phyloP scores from a whole-genome alignment of 345 rosid genomes.

The Litchi chinensis region DNA sequence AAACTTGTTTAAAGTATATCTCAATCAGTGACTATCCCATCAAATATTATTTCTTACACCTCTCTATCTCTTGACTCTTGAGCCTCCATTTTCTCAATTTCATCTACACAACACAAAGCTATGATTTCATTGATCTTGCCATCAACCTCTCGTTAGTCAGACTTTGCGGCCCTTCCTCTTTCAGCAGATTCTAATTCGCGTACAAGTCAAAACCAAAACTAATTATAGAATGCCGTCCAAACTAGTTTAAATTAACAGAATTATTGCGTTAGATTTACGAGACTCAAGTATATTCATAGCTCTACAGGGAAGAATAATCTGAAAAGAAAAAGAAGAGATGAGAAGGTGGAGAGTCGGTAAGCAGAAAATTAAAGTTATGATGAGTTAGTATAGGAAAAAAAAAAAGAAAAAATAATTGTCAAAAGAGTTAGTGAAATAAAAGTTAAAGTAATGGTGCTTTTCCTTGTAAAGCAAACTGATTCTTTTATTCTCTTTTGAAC shows the following conservation, averaged over 20 bases:
- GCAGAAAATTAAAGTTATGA: not conserved
- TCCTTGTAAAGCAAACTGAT: constrained; percentile 35
- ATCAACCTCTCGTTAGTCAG: not conserved
- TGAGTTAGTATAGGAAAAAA: constrained; percentile 3
- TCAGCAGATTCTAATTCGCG: not conserved
- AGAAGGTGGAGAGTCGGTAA: constrained; percentile 6
- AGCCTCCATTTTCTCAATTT: constrained; percentile 1
- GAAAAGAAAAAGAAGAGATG: not conserved
- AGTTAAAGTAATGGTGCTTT: constrained; percentile 25
- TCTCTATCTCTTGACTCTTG: not conserved
- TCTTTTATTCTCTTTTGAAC: constrained; percentile 31
- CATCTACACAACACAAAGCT: not conserved
- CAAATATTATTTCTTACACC: not conserved
- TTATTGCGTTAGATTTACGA: constrained; percentile 44
- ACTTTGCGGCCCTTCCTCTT: constrained; percentile 4
- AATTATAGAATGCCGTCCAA: constrained; percentile 1
- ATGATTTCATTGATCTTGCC: not conserved
- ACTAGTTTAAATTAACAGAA: constrained; percentile 11
- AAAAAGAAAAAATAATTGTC: constrained; percentile 13
- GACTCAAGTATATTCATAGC: constrained; percentile 25
- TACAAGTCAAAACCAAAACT: constrained; percentile 8
- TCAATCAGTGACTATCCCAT: not conserved
- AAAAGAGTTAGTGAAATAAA: constrained; percentile 2
- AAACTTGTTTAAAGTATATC: constrained; percentile 4
- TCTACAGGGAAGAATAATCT: constrained; percentile 9